phyloP scores from a whole-genome alignment of 2,329 filamentous ascomycete species.

The Botrytis fabae region DNA sequence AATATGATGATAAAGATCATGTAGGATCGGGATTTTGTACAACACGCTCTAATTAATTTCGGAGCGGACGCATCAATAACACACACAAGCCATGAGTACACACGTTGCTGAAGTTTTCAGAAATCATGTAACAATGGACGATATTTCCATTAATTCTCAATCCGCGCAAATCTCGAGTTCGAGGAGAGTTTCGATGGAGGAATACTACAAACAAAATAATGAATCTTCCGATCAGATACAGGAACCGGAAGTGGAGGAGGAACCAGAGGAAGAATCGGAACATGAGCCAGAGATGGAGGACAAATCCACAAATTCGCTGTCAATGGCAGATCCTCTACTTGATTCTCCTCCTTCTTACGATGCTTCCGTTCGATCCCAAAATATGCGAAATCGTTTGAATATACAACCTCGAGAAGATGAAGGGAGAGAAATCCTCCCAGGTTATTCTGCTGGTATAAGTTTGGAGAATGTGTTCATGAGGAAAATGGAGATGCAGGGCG shows the following conservation, averaged over 20 bases:
- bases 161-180: slow-evolving; percentile 2
- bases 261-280: slow-evolving; percentile 12
- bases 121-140: slow-evolving; percentile 22
- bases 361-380: slow-evolving; percentile 26
- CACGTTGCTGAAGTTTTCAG: neutral
- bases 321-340: neutral
- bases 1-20: slow-evolving; percentile 10
- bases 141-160: neutral
- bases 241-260: slow-evolving; percentile 8
- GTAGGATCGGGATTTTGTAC: slow-evolving; percentile 7
- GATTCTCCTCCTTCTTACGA: slow-evolving; percentile 33
- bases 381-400: slow-evolving; percentile 31
- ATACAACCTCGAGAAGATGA: slow-evolving; percentile 43
- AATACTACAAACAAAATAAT: slow-evolving; percentile 17
- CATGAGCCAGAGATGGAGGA: neutral
- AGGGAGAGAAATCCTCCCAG: slow-evolving; percentile 52
- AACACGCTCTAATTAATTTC: neutral
- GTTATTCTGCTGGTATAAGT: slow-evolving; percentile 57
- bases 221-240: slow-evolving; percentile 11
- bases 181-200: slow-evolving; percentile 16
- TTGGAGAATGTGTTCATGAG: slow-evolving; percentile 59
- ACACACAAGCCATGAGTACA: slow-evolving; percentile 19
- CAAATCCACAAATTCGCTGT: neutral
- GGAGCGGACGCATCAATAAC: slow-evolving; percentile 1
- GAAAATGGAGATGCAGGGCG: slow-evolving; percentile 67